phyloP scores from a whole-genome alignment of 2,329 filamentous ascomycete genomes.

The Botrytis pseudocinerea region DNA sequence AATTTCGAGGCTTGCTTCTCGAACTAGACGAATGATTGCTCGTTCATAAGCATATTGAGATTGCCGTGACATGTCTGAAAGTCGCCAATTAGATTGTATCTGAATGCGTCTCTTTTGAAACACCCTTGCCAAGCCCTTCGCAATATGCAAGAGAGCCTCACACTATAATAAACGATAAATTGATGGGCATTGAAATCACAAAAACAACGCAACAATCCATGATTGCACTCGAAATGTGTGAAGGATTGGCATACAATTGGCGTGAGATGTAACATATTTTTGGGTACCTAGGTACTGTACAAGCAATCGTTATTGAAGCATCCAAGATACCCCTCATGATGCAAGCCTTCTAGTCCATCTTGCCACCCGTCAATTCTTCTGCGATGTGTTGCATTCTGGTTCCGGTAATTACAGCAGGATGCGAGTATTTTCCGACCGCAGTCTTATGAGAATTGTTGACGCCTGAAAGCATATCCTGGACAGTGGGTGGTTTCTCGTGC shows the following conservation, averaged over 20 bases:
- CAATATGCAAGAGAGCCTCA: not conserved
- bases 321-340: not conserved
- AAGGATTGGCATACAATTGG: not conserved
- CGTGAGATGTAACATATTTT: not conserved
- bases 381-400: slow-evolving; percentile 63
- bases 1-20: not conserved
- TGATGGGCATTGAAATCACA: not conserved
- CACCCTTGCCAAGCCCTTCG: not conserved
- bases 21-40: not conserved
- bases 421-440: slow-evolving; percentile 40
- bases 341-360: slow-evolving; percentile 44
- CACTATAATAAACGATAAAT: not conserved
- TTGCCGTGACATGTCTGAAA: no score
- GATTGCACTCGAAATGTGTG: slow-evolving; percentile 1
- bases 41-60: not conserved
- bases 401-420: slow-evolving; percentile 47
- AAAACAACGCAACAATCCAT: not conserved
- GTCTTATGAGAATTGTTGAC: slow-evolving; percentile 40
- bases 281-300: slow-evolving; percentile 3
- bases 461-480: slow-evolving; percentile 48
- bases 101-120: not conserved
- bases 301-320: not conserved
- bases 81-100: not conserved
- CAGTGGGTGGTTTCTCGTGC: slow-evolving; percentile 45
- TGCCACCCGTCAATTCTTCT: slow-evolving; percentile 68